Percentiles rank a stretch among this genome's conserved stretches.
Evolutionary conservation across 2,329 filamentous ascomycete genomes (phyloP).

Genomic region (Helminthosporium solani): DNA sequence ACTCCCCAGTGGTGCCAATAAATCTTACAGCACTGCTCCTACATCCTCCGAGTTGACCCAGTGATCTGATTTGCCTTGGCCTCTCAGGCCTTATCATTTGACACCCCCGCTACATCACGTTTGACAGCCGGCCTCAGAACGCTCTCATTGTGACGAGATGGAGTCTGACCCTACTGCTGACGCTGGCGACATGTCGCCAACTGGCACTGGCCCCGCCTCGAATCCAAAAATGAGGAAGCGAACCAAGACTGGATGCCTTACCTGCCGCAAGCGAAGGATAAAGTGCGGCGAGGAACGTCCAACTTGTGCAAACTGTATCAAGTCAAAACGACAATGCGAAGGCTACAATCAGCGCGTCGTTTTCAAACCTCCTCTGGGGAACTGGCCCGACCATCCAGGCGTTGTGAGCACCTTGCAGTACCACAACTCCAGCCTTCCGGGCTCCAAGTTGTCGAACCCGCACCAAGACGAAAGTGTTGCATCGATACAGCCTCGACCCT

Average conservation of each 20-base stretch:
- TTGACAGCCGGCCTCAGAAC: background rate
- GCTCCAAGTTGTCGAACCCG: slow-evolving; percentile 26
- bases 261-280: slow-evolving; percentile 90
- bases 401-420: slow-evolving; percentile 41
- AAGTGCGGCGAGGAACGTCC: slow-evolving; percentile 93
- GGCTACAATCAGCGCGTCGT: slow-evolving; percentile 79
- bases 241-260: slow-evolving; percentile 91
- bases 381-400: slow-evolving; percentile 44
- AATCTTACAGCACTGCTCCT: slow-evolving; percentile 7
- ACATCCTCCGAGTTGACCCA: slow-evolving; percentile 8
- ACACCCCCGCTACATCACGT: slow-evolving; percentile 1
- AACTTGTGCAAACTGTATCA: slow-evolving; percentile 80
- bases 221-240: slow-evolving; percentile 49
- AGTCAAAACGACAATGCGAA: slow-evolving; percentile 80
- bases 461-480: slow-evolving; percentile 18
- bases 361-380: slow-evolving; percentile 73
- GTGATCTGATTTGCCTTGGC: slow-evolving; percentile 8
- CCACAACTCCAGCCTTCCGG: slow-evolving; percentile 42
- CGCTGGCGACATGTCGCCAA: slow-evolving; percentile 33
- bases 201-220: slow-evolving; percentile 17
- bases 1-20: slow-evolving; percentile 5
- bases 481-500: slow-evolving; percentile 31
- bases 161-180: slow-evolving; percentile 20
- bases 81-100: slow-evolving; percentile 5
- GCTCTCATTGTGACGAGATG: slow-evolving; percentile 17